phyloP scores from a whole-genome alignment of 352 stramenopile species.

The Pythium aristosporum region DNA sequence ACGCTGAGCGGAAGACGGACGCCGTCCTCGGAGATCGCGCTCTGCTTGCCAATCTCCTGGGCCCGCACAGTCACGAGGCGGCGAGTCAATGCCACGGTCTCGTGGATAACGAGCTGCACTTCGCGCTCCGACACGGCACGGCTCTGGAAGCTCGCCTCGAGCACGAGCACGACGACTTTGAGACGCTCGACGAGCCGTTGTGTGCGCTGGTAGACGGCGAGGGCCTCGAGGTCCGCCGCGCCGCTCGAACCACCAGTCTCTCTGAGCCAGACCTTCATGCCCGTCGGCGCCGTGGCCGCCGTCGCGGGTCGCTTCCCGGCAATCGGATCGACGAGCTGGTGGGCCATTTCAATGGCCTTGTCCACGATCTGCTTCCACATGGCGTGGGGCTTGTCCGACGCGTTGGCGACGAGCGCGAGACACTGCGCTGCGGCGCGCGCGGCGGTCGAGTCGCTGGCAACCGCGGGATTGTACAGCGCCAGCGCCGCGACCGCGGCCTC shows the following conservation, averaged over 20 bases:
- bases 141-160: conserved; percentile 49
- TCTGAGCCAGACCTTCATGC: conserved; percentile 66
- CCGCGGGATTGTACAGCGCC: conserved; percentile 33
- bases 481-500: conserved; percentile 43
- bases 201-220: conserved; percentile 61
- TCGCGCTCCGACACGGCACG: conserved; percentile 72
- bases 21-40: conserved; percentile 75
- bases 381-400: conserved; percentile 58
- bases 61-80: conserved; percentile 62
- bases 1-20: conserved; percentile 68
- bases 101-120: conserved; percentile 57
- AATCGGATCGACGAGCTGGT: conserved; percentile 66
- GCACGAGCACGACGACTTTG: conserved; percentile 33
- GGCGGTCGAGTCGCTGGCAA: conserved; percentile 19
- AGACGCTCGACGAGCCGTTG: conserved; percentile 45
- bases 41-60: conserved; percentile 80
- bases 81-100: conserved; percentile 55
- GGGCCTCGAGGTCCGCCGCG: conserved; percentile 27
- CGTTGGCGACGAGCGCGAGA: conserved; percentile 50
- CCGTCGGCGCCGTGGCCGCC: conserved; percentile 28
- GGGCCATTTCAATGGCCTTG: conserved; percentile 55
- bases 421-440: conserved; percentile 35
- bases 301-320: conserved; percentile 47
- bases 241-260: conserved; percentile 29
- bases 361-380: conserved; percentile 69